Evolutionary conservation across 371 early-diverging fungal species (phyloP), one percentile per base, ranked within the genome.

Genomic region (Circinella umbellata): DNA sequence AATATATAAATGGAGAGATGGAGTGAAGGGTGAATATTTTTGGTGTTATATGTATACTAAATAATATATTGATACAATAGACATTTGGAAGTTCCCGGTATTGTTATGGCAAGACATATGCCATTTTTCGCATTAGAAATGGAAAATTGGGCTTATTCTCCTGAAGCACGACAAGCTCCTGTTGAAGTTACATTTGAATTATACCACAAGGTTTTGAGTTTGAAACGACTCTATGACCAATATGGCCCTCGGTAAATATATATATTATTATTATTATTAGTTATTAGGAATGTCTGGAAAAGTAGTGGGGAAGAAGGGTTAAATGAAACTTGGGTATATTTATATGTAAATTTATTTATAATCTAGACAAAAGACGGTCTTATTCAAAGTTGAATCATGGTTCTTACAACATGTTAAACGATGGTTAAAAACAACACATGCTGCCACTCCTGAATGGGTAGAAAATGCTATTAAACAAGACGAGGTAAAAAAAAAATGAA

Each of bases 321-420:
- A 27, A 27, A 27, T 27, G 27, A 27, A 42, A 42, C 6, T 42
- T 42, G 42, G 11, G 0, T 42, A 4, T 42, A 42, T 6, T 42
- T 42, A 6, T 42, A 9, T 42, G 9, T 42, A 6, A 2, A 6
- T 42, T 1, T 42, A 42, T 42, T 6, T 42, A 42, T 42, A 42
- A 9, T 9, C 1, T 57, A 79, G 84, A 66, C 73, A 81, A 69
- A 81, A 82, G 38, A 71, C 81, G 6, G 79, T 80, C 4, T 60
- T 89, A 35, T 88, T 90, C 69, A 88, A 87, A 55, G 86, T 89
- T 4, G 89, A 88, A 53, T 83, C 82, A 3, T 91, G 91, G 91
- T 91, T 91, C 70, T 73, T 82, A 51, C 79, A 83, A 11, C 88
- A 89, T 72, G 89, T 90, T 0, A 79, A 80, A 49, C 86, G 87